phyloP scores from a whole-genome alignment of 2,329 filamentous ascomycete genomes.

The Achaetomium macrosporum region DNA sequence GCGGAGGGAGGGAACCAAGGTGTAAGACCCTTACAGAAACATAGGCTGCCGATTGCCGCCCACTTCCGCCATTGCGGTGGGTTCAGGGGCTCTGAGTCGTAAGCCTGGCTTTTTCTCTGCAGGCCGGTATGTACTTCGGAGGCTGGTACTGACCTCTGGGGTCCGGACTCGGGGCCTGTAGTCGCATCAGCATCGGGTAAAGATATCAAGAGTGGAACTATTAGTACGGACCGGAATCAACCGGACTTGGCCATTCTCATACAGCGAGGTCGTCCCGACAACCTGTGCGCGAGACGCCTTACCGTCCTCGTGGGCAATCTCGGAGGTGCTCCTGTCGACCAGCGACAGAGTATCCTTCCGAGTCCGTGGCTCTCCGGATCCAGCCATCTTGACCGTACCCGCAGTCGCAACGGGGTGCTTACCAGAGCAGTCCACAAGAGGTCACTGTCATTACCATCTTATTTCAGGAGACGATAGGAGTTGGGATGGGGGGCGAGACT shows the following conservation, averaged over 20 bases:
- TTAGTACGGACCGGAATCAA: constrained; percentile 19
- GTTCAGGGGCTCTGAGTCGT: constrained; percentile 29
- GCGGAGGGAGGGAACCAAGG: too few species aligned
- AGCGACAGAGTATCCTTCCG: background rate
- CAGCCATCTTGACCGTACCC: background rate
- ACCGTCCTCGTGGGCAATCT: background rate
- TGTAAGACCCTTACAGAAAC: constrained; percentile 28
- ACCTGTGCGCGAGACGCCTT: constrained; percentile 6
- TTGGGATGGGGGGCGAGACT: too few species aligned
- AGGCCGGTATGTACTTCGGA: background rate
- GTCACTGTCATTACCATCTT: too few species aligned
- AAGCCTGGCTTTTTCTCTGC: background rate
- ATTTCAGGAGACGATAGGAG: too few species aligned
- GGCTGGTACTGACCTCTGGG: constrained; percentile 24
- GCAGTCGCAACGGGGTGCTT: background rate
- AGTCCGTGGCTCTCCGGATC: background rate
- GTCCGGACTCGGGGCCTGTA: constrained; percentile 28
- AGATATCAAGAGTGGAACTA: background rate
- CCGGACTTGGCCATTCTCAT: constrained; percentile 21
- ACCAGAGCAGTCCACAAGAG: too few species aligned
- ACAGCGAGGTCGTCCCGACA: constrained; percentile 21
- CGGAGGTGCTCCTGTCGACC: background rate
- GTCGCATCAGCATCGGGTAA: background rate
- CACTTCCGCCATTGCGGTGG: constrained; percentile 31
- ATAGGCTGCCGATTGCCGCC: constrained; percentile 28